Conservation (phyloP, 2,329 filamentous ascomycete species). For the Fusarium fujikuroi region DNA sequence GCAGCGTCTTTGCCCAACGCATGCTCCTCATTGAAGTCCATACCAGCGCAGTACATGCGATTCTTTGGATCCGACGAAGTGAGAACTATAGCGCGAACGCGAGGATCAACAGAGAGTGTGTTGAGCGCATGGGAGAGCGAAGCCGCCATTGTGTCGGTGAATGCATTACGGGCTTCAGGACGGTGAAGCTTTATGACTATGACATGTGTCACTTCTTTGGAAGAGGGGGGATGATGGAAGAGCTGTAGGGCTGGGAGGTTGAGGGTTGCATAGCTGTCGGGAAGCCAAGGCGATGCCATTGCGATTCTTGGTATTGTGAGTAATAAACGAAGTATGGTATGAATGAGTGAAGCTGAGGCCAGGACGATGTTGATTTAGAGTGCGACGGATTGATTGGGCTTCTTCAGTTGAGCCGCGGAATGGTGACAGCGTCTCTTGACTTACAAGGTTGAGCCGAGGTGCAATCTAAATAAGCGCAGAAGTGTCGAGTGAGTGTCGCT, state of each 20-base stretch:
- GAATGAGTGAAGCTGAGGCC: not conserved
- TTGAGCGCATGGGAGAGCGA: slow-evolving; percentile 67
- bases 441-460: slow-evolving; percentile 29
- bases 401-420: slow-evolving; percentile 16
- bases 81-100: slow-evolving; percentile 66
- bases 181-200: slow-evolving; percentile 72
- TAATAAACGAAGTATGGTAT: not conserved
- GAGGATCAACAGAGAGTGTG: slow-evolving; percentile 62
- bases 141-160: slow-evolving; percentile 71
- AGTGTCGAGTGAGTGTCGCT: not conserved
- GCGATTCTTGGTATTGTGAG: not conserved
- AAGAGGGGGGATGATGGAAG: slow-evolving; percentile 60
- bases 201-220: slow-evolving; percentile 67
- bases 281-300: slow-evolving; percentile 43
- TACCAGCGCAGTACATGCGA: slow-evolving; percentile 67
- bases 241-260: slow-evolving; percentile 57
- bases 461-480: not conserved
- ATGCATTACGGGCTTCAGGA: slow-evolving; percentile 74
- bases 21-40: slow-evolving; percentile 59
- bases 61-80: slow-evolving; percentile 61
- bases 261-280: slow-evolving; percentile 55
- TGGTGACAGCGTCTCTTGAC: slow-evolving; percentile 6
- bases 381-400: slow-evolving; percentile 10
- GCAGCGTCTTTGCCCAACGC: slow-evolving; percentile 41
- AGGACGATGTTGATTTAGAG: slow-evolving; percentile 19